phyloP scores from a whole-genome alignment of 2,329 filamentous ascomycete genomes.

The Calonectria montana region DNA sequence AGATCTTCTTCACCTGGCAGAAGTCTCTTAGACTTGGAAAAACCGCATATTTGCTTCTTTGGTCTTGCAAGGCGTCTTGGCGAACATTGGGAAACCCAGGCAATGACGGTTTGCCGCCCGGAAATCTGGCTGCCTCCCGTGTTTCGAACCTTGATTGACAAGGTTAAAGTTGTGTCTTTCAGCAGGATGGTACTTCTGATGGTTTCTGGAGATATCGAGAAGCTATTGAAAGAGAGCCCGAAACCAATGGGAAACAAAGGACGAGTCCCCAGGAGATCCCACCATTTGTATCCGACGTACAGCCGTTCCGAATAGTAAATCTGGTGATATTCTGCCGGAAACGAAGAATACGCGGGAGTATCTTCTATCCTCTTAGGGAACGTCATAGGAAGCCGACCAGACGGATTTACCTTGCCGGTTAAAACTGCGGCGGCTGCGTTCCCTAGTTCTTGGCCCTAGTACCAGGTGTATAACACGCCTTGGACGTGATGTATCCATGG shows the following conservation, averaged over 20 bases:
- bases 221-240: background rate
- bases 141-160: background rate
- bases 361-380: constrained; percentile 1
- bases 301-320: background rate
- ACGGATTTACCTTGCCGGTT: background rate
- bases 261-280: background rate
- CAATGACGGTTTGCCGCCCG: constrained; percentile 4
- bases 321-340: background rate
- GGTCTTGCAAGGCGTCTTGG: background rate
- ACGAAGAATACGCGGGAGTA: constrained; percentile 2
- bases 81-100: background rate
- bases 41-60: background rate
- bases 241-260: constrained; percentile 9
- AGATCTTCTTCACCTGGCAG: background rate
- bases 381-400: background rate
- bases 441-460: constrained; percentile 4
- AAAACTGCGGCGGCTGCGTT: constrained; percentile 10
- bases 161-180: background rate
- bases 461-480: background rate
- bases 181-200: background rate
- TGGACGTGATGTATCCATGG: background rate
- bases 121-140: background rate
- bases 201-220: background rate
- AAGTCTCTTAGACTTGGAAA: background rate
- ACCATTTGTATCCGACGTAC: constrained; percentile 16